Conservation (phyloP, 495 filamentous ascomycete genomes). For the Penicilliopsis zonata region DNA sequence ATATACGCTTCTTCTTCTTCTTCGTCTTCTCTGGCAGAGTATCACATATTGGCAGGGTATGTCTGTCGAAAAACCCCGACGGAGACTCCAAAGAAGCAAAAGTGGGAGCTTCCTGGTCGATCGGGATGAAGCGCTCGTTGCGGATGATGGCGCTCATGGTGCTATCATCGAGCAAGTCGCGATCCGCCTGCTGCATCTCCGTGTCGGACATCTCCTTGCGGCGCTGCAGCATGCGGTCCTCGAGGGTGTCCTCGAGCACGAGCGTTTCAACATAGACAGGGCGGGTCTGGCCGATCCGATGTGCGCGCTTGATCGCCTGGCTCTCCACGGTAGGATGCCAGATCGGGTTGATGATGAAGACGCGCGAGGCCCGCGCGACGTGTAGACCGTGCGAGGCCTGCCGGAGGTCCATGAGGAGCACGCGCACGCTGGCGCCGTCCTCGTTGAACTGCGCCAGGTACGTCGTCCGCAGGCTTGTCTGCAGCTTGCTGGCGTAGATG, state of each 20-base stretch:
- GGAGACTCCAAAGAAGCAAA: conserved; percentile 16
- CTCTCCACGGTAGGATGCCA: conserved; percentile 78
- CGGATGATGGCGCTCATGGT: conserved; percentile 70
- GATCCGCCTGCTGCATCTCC: conserved; percentile 58
- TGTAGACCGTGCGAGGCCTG: conserved; percentile 85
- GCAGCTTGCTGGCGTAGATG: conserved; percentile 71
- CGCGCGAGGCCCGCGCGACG: conserved; percentile 65
- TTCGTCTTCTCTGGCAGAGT: too few species aligned
- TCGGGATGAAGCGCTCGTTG: conserved; percentile 51
- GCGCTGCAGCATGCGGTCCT: conserved; percentile 71
- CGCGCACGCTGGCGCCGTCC: conserved; percentile 45
- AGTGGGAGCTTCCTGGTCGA: conserved; percentile 28
- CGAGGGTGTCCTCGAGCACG: conserved; percentile 67
- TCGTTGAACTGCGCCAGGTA: conserved; percentile 72
- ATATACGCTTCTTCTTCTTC: conserved; percentile 1
- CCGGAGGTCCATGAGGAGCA: conserved; percentile 80
- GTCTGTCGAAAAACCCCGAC: conserved; percentile 27
- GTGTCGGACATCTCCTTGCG: conserved; percentile 64
- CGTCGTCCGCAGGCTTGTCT: conserved; percentile 43
- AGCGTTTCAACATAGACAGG: conserved; percentile 82
- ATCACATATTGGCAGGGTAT: conserved; percentile 26
- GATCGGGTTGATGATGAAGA: conserved; percentile 88
- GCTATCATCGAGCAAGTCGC: conserved; percentile 59
- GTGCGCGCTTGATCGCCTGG: conserved; percentile 84
- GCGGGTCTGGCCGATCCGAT: conserved; percentile 73